Evolutionary conservation across 2,329 filamentous ascomycete species (phyloP), one percentile per base, ranked within the genome.

Genomic region (Fusarium setosum): DNA sequence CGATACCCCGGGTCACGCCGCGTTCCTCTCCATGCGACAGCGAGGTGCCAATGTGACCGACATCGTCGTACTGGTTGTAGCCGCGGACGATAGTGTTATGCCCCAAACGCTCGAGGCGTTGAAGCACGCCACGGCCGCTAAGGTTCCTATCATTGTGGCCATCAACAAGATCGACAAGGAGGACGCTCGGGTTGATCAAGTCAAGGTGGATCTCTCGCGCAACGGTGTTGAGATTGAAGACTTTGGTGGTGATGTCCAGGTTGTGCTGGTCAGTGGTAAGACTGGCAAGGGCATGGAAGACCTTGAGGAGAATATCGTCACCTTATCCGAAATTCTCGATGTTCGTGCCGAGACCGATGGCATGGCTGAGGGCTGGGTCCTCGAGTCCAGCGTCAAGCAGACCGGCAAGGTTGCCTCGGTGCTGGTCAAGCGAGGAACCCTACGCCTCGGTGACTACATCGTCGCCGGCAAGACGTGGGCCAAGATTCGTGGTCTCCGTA

Each of bases 161-260:
- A 95, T 98, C 80, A 99, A 96, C 83, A 99, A 99, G 80, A 88
- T 97, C 50, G 96, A 99, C 80, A 97, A 96, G 79, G 88, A 91
- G 60, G 91, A 92, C 60, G 90, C 92, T 6, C 88, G 93, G 50
- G 81, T 94, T 11, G 91, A 97, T 38, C 87, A 88, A 45, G 94
- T 98, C 63, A 98, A 98, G 80, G 84, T 90, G 56, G 96, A 98
- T 76, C 88, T 99, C 21, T 88, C 92, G 9, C 84, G 89, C 3
- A 86, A 97, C 72, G 93, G 92, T 8, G 89, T 99, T 26, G 92
- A 97, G 70, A 91, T 99, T 54, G 96, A 99, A 80, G 96, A 98
- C 74, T 97, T 88, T 72, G 96, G 96, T 37, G 96, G 96, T 59
- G 96, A 99, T 66, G 93, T 96, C 17, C 96, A 98, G 77, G 92